Conservation (phyloP, 2,329 filamentous ascomycete species). For the Paecilomyces fulvus region DNA sequence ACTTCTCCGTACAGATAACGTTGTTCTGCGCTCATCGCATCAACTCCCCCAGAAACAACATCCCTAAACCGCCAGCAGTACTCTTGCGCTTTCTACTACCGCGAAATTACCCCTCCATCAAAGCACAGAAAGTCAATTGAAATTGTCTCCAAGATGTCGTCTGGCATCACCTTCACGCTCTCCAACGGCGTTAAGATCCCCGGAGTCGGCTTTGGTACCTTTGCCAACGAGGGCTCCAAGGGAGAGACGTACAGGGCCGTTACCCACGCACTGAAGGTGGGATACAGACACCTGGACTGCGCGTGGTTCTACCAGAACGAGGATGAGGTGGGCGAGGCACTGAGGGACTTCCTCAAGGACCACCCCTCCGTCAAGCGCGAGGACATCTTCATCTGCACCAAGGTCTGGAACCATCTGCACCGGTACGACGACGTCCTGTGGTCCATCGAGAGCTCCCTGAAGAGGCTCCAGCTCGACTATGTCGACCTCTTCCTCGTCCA, state of each 20-base stretch:
- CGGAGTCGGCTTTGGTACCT: slow-evolving; percentile 57
- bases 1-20: not conserved
- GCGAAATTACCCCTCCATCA: not conserved
- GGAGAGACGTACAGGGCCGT: slow-evolving; percentile 51
- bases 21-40: not conserved
- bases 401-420: slow-evolving; percentile 47
- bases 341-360: slow-evolving; percentile 48
- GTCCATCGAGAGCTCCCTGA: slow-evolving; percentile 52
- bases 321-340: slow-evolving; percentile 44
- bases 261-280: slow-evolving; percentile 40
- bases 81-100: not conserved
- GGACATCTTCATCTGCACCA: slow-evolving; percentile 45
- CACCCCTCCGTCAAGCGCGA: slow-evolving; percentile 39
- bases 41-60: not conserved
- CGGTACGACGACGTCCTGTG: slow-evolving; percentile 39
- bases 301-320: slow-evolving; percentile 50
- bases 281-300: slow-evolving; percentile 49
- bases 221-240: slow-evolving; percentile 55
- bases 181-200: slow-evolving; percentile 54
- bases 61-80: not conserved
- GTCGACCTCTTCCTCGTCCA: slow-evolving; percentile 60
- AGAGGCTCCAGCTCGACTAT: slow-evolving; percentile 60
- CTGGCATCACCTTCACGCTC: slow-evolving; percentile 43
- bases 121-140: not conserved
- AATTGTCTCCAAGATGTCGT: slow-evolving; percentile 43